Evolutionary conservation across 768 basidiomycete species (phyloP).

Genomic region (Mrakia blollopis): DNA sequence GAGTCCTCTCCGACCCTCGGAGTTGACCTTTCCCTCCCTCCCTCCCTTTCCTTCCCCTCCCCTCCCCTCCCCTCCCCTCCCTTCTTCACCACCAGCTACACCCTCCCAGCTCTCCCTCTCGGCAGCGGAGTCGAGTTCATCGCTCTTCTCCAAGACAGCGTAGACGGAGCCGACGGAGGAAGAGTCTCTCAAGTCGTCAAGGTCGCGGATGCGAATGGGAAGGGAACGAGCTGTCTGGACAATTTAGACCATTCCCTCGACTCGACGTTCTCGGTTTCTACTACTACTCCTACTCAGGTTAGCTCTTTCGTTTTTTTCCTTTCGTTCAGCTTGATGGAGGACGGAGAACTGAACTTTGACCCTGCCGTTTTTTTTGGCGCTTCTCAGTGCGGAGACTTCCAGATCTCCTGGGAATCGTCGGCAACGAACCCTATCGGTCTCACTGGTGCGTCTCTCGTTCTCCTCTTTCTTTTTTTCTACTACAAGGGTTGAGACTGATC

Average conservation of each 20-base stretch:
- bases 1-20: not conserved
- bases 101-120: conserved; percentile 17
- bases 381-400: conserved; percentile 10
- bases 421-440: conserved; percentile 20
- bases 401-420: not conserved
- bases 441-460: conserved; percentile 11
- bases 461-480: not conserved
- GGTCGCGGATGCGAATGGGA: conserved; percentile 3
- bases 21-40: not conserved
- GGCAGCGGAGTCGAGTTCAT: conserved; percentile 21
- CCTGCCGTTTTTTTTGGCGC: too few relatives aligned
- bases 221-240: conserved; percentile 17
- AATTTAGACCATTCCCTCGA: conserved; percentile 26
- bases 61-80: too few relatives aligned
- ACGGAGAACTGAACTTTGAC: too few relatives aligned
- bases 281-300: conserved; percentile 4
- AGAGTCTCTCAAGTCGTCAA: conserved; percentile 26
- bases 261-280: conserved; percentile 14
- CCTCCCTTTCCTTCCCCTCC: not conserved
- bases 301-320: too few relatives aligned
- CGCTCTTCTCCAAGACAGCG: conserved; percentile 25
- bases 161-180: conserved; percentile 18
- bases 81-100: conserved; percentile 11
- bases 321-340: too few relatives aligned
- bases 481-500: not conserved